A percentile compares a stretch with the other conserved stretches of the same genome.
Evolutionary conservation across 495 filamentous ascomycete species (phyloP).

Genomic region (Tuber calosporum): DNA sequence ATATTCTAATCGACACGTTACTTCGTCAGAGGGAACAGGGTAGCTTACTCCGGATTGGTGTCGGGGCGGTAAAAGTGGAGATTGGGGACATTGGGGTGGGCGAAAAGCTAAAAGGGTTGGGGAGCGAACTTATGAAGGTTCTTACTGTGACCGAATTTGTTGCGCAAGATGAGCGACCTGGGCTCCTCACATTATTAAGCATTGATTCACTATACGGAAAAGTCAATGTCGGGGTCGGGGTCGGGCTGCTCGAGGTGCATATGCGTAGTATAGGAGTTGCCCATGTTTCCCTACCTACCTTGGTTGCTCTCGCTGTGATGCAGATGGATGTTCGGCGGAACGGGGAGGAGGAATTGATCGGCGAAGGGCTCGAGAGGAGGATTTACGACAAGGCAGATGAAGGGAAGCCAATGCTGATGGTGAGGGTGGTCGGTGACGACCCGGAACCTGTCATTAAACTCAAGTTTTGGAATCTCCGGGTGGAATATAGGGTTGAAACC

Average conservation of each 20-base stretch:
- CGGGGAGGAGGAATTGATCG: slow-evolving; percentile 60
- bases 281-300: slow-evolving; percentile 74
- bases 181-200: slow-evolving; percentile 66
- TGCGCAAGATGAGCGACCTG: slow-evolving; percentile 90
- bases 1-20: slow-evolving; percentile 89
- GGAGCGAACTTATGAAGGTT: slow-evolving; percentile 68
- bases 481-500: slow-evolving; percentile 79
- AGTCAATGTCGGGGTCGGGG: slow-evolving; percentile 54
- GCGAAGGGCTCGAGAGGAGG: slow-evolving; percentile 45
- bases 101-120: slow-evolving; percentile 58
- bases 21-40: slow-evolving; percentile 85
- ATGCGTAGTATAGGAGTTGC: slow-evolving; percentile 62
- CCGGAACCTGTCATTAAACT: slow-evolving; percentile 84
- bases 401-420: slow-evolving; percentile 60
- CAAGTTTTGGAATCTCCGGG: slow-evolving; percentile 68
- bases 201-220: slow-evolving; percentile 55
- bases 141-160: slow-evolving; percentile 89
- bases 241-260: slow-evolving; percentile 57
- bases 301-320: slow-evolving; percentile 67
- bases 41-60: slow-evolving; percentile 64
- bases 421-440: slow-evolving; percentile 83
- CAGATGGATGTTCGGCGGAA: slow-evolving; percentile 57
- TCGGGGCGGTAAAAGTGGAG: slow-evolving; percentile 54
- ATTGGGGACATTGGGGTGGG: slow-evolving; percentile 57
- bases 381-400: slow-evolving; percentile 41